Base-by-base conservation (phyloP, 495 filamentous ascomycete species). In the Trichoderma gamsii region DNA sequence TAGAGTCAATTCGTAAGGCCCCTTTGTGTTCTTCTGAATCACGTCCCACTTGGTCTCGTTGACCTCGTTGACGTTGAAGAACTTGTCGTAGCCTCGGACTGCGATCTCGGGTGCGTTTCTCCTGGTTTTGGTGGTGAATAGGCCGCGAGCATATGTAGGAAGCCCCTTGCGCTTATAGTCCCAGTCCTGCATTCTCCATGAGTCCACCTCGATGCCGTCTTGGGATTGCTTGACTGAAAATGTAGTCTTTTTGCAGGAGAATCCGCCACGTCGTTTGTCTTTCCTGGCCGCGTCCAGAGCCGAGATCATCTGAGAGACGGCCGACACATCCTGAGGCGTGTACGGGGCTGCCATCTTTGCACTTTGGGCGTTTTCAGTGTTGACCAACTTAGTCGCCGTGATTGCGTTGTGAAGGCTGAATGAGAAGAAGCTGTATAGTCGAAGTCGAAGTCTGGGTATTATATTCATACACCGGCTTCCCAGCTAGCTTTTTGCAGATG, bases 51-150 rank as follows among this genome's bases (percentile, higher is more conserved):
- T 80, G 1, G 95, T 98, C 41, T 87, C 83, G 15, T 79, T 74
- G 3, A 92, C 88, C 76, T 99, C 95, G 56, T 84, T 85, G 35
- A 90, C 82, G 73, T 99, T 99, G 87, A 98, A 98, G 82, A 99
- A 99, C 79, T 99, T 99, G 81, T 99, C 96, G 78, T 99, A 99
- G 43, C 95, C 95, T 68, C 95, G 86, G 43, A 88, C 85, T 3
- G 83, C 88, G 67, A 99, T 97, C 76, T 97, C 92, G 18, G 85
- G 81, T 3, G 81, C 79, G 6, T 87, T 87, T 25, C 87, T 79
- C 64, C 81, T 78, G 59, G 82, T 85, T 69, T 76, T 82, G 56
- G 87, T 88, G 23, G 93, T 99, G 77, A 99, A 99, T 1, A 99
- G 84, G 25, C 96, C 96, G 23, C 95, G 88, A 21, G 95, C 92